Conservation (phyloP, 495 filamentous ascomycete species). For the Oidiodendron maius region DNA sequence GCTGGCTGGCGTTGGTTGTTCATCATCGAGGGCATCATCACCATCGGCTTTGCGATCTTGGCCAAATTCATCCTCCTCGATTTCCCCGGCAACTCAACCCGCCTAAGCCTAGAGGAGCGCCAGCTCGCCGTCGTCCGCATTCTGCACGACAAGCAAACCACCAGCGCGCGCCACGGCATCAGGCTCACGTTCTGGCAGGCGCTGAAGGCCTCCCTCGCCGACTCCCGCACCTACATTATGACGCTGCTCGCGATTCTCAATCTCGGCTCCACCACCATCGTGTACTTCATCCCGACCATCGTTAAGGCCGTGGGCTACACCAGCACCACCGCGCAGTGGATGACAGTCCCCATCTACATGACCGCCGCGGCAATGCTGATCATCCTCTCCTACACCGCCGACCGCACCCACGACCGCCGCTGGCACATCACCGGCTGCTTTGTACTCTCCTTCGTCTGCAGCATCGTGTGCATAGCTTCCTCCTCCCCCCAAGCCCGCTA, state of each 20-base stretch:
- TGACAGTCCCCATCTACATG: constrained; percentile 37
- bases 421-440: constrained; percentile 33
- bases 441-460: constrained; percentile 31
- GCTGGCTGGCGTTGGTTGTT: constrained; percentile 44
- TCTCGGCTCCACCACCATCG: constrained; percentile 36
- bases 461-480: constrained; percentile 36
- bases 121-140: constrained; percentile 29
- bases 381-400: constrained; percentile 25
- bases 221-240: constrained; percentile 22
- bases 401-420: constrained; percentile 19
- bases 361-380: constrained; percentile 35
- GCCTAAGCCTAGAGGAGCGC: constrained; percentile 23
- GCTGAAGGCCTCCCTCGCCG: constrained; percentile 23
- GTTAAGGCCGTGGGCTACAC: constrained; percentile 40
- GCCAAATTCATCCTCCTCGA: constrained; percentile 53
- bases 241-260: constrained; percentile 29
- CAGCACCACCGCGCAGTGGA: constrained; percentile 35
- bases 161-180: constrained; percentile 7
- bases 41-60: constrained; percentile 40
- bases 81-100: constrained; percentile 41
- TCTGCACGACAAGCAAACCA: constrained; percentile 20
- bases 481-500: constrained; percentile 43
- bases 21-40: constrained; percentile 51
- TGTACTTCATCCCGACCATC: constrained; percentile 49
- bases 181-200: constrained; percentile 26